These are phyloP conservation scores for Salpingoeca rosetta DNA, from an alignment of 78 protist genomes.

Conservation along the genomic window DNA sequence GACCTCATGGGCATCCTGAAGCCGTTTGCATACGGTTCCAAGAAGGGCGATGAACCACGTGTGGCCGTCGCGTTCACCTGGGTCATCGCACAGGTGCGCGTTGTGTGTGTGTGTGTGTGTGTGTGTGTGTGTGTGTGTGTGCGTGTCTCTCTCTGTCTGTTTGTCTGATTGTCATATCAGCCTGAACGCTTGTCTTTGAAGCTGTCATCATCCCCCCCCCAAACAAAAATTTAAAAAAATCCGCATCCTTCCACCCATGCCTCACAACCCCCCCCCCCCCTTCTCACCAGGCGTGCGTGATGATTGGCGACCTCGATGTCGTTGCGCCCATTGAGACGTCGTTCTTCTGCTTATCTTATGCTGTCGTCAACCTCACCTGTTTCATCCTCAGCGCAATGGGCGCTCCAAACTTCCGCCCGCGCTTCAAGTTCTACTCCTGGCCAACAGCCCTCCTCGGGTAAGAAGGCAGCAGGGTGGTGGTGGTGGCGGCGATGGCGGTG, in stretches of 20 bases:
- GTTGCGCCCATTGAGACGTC: constrained; percentile 46
- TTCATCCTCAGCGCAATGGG: constrained; percentile 10
- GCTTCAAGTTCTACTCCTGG: constrained; percentile 15
- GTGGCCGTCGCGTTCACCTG: not conserved
- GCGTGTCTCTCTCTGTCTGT: not conserved
- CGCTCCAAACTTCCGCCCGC: constrained; percentile 41
- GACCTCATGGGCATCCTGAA: not conserved
- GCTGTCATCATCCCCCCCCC: no score
- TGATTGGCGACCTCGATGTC: constrained; percentile 20
- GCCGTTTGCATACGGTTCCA: constrained; percentile 10
- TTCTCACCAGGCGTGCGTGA: not conserved
- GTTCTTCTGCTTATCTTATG: constrained; percentile 42
- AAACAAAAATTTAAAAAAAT: no score
- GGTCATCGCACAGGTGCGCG: not conserved
- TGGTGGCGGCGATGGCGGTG: no score
- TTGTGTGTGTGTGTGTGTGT: not conserved
- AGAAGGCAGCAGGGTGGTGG: no score
- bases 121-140: not conserved
- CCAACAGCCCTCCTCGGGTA: constrained; percentile 27
- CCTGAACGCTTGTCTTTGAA: no score
- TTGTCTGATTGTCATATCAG: not conserved
- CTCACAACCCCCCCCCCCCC: no score
- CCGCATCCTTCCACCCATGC: no score
- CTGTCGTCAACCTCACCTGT: constrained; percentile 42
- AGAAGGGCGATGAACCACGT: constrained; percentile 6